Conservation (phyloP, 2,329 filamentous ascomycete species). For the Pleurostoma richardsiae region DNA sequence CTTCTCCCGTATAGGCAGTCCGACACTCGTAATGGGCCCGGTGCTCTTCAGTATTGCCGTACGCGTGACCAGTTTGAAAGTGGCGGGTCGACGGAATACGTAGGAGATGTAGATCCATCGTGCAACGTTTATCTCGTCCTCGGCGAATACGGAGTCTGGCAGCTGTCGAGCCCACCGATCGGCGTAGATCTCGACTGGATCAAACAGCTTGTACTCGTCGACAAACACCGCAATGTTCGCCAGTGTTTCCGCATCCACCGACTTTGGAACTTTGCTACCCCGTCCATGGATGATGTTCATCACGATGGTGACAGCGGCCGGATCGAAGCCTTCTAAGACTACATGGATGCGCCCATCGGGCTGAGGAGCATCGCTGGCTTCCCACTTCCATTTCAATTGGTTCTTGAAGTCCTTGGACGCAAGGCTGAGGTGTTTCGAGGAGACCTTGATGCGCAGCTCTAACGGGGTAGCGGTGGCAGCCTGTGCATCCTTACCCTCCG, state of each 20-base stretch:
- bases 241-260: slow-evolving; percentile 31
- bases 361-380: slow-evolving; percentile 6
- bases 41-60: slow-evolving; percentile 15
- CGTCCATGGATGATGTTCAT: slow-evolving; percentile 40
- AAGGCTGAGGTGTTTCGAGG: slow-evolving; percentile 27
- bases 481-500: slow-evolving; percentile 10
- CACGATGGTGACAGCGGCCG: slow-evolving; percentile 31
- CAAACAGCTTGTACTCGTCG: slow-evolving; percentile 34
- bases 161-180: slow-evolving; percentile 31
- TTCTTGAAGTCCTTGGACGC: slow-evolving; percentile 22
- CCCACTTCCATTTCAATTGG: slow-evolving; percentile 12
- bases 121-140: slow-evolving; percentile 15
- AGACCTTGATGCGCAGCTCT: slow-evolving; percentile 26
- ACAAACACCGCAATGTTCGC: slow-evolving; percentile 37
- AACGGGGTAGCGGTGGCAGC: neutral
- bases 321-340: slow-evolving; percentile 23
- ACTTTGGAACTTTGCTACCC: slow-evolving; percentile 29
- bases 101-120: slow-evolving; percentile 24
- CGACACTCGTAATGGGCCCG: slow-evolving; percentile 15
- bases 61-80: slow-evolving; percentile 19
- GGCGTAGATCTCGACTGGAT: slow-evolving; percentile 34
- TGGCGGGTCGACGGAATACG: slow-evolving; percentile 18
- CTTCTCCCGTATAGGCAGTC: slow-evolving; percentile 21
- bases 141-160: slow-evolving; percentile 6
- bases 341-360: slow-evolving; percentile 25